A percentile compares a stretch with the other conserved stretches of the same genome.
These are phyloP conservation scores for Cystobasidiaceae sp. DNA, from an alignment of 1,284 basidiomycete species.

Conservation along the genomic window DNA sequence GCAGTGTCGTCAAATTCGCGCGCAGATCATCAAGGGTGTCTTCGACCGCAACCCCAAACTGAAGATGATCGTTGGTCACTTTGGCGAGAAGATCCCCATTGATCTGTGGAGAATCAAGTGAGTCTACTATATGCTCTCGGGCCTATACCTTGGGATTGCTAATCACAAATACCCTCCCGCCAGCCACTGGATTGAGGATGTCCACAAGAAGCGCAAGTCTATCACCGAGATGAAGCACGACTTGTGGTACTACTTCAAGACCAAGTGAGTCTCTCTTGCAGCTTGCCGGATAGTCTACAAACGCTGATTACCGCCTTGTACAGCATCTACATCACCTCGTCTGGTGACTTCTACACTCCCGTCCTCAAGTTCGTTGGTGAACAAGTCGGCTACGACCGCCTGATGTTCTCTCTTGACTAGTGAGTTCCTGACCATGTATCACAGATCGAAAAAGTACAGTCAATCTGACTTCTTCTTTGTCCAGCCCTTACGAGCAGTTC, in stretches of 20 bases:
- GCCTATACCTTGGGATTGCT: neutral
- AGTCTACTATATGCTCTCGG: neutral
- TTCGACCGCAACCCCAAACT: constrained; percentile 48
- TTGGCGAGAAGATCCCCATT: constrained; percentile 46
- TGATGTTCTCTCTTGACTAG: constrained; percentile 47
- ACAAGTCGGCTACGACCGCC: constrained; percentile 43
- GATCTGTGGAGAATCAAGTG: constrained; percentile 46
- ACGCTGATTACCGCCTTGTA: neutral
- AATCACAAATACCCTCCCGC: no score
- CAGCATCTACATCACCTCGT: constrained; percentile 44
- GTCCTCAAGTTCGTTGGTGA: constrained; percentile 41
- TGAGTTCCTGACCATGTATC: neutral
- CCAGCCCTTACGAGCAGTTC: constrained; percentile 44
- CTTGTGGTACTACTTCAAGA: constrained; percentile 27
- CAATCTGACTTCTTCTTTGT: neutral
- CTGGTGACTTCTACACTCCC: constrained; percentile 41
- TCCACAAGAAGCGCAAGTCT: constrained; percentile 41
- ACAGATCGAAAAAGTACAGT: neutral
- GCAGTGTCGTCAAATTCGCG: neutral
- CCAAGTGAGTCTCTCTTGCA: neutral
- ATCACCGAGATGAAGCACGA: constrained; percentile 38
- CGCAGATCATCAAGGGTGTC: constrained; percentile 44
- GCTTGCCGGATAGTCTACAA: constrained; percentile 26
- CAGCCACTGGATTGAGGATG: constrained; percentile 45
- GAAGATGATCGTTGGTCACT: constrained; percentile 47